These are phyloP conservation scores for Rhodotorula sp. DNA, from an alignment of 1,284 basidiomycete genomes.

Conservation along the genomic window DNA sequence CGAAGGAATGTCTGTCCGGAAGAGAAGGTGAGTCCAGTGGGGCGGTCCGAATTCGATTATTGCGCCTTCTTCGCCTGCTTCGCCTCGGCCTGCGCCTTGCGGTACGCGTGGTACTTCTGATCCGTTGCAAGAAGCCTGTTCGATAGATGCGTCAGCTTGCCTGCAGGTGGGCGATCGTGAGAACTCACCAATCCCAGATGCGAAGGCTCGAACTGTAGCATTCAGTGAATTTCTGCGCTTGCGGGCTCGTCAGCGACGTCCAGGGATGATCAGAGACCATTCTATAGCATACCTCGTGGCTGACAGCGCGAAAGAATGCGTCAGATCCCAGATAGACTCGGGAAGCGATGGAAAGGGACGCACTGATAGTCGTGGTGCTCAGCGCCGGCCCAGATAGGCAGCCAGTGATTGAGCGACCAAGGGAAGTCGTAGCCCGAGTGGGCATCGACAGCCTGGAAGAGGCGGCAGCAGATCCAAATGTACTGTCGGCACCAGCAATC, in stretches of 20 bases:
- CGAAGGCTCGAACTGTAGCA: slow-evolving; percentile 45
- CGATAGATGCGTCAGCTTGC: not conserved
- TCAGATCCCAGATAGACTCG: slow-evolving; percentile 31
- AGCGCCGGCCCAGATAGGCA: slow-evolving; percentile 98
- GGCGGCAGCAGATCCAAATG: slow-evolving; percentile 86
- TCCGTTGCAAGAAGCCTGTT: slow-evolving; percentile 42
- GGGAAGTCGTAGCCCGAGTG: slow-evolving; percentile 95
- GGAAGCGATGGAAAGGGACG: slow-evolving; percentile 41
- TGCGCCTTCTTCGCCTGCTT: slow-evolving; percentile 34
- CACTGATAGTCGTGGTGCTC: slow-evolving; percentile 64
- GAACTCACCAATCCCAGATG: slow-evolving; percentile 8
- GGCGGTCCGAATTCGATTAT: not conserved
- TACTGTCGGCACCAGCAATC: slow-evolving; percentile 19
- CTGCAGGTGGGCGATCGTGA: not conserved
- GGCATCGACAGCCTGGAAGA: slow-evolving; percentile 97
- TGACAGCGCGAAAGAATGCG: slow-evolving; percentile 4
- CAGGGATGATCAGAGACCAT: no score
- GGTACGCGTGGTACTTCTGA: slow-evolving; percentile 42
- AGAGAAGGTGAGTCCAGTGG: no score
- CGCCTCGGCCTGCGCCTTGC: slow-evolving; percentile 27
- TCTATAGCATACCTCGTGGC: slow-evolving; percentile 27
- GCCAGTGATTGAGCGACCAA: slow-evolving; percentile 89
- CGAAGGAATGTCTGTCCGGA: no score
- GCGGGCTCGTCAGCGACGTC: no score
- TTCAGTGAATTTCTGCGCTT: slow-evolving; percentile 36